These are phyloP conservation scores for Trichoderma atroviride DNA, from an alignment of 2,329 filamentous ascomycete species.

Conservation along the genomic window DNA sequence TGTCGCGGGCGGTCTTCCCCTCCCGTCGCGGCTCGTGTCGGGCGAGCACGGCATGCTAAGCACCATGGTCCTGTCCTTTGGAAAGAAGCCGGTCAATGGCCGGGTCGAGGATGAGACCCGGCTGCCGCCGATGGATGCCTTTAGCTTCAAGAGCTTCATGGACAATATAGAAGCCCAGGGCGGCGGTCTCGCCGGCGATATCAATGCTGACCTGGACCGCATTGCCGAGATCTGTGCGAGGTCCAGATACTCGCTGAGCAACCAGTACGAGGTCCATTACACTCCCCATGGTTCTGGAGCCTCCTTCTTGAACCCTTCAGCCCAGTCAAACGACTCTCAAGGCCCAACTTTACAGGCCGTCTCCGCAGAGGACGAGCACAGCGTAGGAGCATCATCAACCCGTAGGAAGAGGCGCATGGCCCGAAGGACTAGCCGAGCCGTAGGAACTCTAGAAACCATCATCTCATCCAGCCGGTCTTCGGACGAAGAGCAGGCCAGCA, in stretches of 20 bases:
- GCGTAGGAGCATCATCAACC: slow-evolving; percentile 34
- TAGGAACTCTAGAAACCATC: slow-evolving; percentile 67
- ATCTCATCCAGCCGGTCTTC: slow-evolving; percentile 68
- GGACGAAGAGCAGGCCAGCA: slow-evolving; percentile 59
- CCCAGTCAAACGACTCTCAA: slow-evolving; percentile 38
- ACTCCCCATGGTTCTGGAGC: slow-evolving; percentile 62
- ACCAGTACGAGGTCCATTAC: slow-evolving; percentile 68
- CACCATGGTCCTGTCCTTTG: slow-evolving; percentile 48
- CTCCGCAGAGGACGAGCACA: slow-evolving; percentile 58
- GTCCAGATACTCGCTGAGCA: slow-evolving; percentile 66
- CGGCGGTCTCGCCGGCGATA: slow-evolving; percentile 52
- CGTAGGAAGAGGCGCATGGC: slow-evolving; percentile 46
- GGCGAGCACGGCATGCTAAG: slow-evolving; percentile 46
- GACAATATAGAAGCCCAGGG: slow-evolving; percentile 54
- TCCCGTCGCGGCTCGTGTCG: slow-evolving; percentile 38
- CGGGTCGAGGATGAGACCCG: slow-evolving; percentile 45
- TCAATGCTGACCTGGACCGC: slow-evolving; percentile 62
- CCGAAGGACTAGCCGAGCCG: slow-evolving; percentile 56
- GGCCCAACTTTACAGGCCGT: slow-evolving; percentile 62
- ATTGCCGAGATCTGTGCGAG: slow-evolving; percentile 69
- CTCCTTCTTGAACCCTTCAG: slow-evolving; percentile 45
- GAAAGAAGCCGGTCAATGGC: slow-evolving; percentile 39
- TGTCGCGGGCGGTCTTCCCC: slow-evolving; percentile 39
- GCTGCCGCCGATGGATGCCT: slow-evolving; percentile 64
- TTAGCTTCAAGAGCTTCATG: slow-evolving; percentile 67